phyloP scores from a whole-genome alignment of 2,329 filamentous ascomycete species.

The Hansfordia pulvinata region DNA sequence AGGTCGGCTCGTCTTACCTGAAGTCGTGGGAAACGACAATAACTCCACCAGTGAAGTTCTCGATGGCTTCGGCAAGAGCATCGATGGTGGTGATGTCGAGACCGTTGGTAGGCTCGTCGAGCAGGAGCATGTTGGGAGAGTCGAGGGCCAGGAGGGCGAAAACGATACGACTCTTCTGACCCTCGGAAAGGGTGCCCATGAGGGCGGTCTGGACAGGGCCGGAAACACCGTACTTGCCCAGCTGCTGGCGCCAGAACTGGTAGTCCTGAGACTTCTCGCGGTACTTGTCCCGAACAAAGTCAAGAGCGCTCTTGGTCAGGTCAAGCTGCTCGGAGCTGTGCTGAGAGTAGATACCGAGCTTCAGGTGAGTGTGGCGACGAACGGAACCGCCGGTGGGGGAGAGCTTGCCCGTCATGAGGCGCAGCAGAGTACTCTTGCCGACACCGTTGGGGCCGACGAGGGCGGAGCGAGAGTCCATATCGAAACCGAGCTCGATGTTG shows the following conservation, averaged over 20 bases:
- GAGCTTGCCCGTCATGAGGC: constrained; percentile 92
- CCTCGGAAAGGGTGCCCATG: constrained; percentile 96
- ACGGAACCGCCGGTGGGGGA: constrained; percentile 72
- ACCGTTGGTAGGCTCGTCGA: constrained; percentile 99
- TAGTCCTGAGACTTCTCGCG: constrained; percentile 81
- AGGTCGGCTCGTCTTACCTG: constrained; percentile 47
- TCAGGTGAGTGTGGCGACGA: constrained; percentile 91
- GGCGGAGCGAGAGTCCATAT: constrained; percentile 97
- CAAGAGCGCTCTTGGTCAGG: constrained; percentile 90
- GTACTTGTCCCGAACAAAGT: constrained; percentile 97
- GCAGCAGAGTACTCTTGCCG: constrained; percentile 91
- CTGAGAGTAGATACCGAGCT: constrained; percentile 95
- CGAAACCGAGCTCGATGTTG: constrained; percentile 93
- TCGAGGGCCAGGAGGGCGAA: constrained; percentile 95
- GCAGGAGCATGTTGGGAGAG: constrained; percentile 88
- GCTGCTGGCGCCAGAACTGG: constrained; percentile 98
- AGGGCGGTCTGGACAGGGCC: constrained; percentile 92
- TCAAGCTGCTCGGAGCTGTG: constrained; percentile 98
- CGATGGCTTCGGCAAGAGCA: constrained; percentile 93
- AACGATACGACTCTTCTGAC: constrained; percentile 95
- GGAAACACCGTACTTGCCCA: constrained; percentile 84
- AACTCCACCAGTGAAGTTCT: constrained; percentile 89
- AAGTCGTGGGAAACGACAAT: constrained; percentile 98
- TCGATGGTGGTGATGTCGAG: constrained; percentile 98
- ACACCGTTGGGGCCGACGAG: constrained; percentile 98